Evolutionary conservation across 164 flowering plant species (phyloP).

Genomic region (Stephania cephalantha): DNA sequence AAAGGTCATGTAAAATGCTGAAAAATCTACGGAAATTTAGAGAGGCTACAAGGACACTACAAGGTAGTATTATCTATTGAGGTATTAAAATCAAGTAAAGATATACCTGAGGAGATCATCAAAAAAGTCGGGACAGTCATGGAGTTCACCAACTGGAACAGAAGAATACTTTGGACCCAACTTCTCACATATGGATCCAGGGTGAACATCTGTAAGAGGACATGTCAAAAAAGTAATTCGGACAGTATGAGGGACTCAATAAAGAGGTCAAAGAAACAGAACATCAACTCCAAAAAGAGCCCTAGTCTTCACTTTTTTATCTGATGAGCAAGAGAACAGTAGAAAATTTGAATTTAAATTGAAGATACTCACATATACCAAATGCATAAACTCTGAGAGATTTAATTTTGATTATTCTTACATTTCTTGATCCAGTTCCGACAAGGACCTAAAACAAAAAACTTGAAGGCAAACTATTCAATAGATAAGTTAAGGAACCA

Average conservation of each 20-base stretch:
- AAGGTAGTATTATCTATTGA: background rate
- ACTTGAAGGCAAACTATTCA: background rate
- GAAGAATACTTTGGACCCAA: slow-evolving; percentile 84
- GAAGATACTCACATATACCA: slow-evolving; percentile 75
- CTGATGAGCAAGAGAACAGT: too few species aligned
- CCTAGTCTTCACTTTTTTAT: too few species aligned
- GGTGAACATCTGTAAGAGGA: slow-evolving; percentile 59
- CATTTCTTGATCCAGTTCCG: slow-evolving; percentile 81
- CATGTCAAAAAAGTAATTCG: background rate
- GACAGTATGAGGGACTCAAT: background rate
- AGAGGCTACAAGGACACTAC: background rate
- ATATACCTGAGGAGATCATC: slow-evolving; percentile 83
- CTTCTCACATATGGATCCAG: slow-evolving; percentile 67
- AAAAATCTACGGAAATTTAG: background rate
- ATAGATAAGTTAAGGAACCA: background rate
- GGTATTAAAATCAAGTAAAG: background rate
- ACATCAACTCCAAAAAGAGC: too few species aligned
- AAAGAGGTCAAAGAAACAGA: background rate
- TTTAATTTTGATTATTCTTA: slow-evolving; percentile 70
- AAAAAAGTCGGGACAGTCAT: slow-evolving; percentile 51
- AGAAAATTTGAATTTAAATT: background rate
- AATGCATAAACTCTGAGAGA: slow-evolving; percentile 86
- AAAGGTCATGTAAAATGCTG: background rate
- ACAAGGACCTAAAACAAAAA: slow-evolving; percentile 65
- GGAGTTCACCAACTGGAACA: slow-evolving; percentile 49